Conservation (phyloP, 1,284 basidiomycete genomes). For the Trichosporon coremiiforme region DNA sequence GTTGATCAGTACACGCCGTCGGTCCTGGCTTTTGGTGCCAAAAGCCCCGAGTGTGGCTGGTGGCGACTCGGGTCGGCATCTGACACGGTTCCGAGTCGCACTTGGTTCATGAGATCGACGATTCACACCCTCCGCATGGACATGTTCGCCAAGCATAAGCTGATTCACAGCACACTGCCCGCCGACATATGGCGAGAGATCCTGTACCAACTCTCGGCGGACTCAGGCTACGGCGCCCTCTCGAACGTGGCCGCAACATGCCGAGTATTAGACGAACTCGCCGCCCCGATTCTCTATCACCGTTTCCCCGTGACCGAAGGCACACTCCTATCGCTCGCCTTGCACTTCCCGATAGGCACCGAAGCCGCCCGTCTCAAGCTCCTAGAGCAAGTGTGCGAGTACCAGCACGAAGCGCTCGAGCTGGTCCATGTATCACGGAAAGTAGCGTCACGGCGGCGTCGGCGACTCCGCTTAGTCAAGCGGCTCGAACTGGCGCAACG, state of each 20-base stretch:
- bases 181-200: conserved; percentile 3
- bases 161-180: neutral
- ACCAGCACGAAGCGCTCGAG: neutral
- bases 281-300: neutral
- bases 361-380: neutral
- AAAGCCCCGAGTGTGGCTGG: neutral
- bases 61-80: neutral
- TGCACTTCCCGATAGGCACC: conserved; percentile 9
- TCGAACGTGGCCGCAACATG: neutral
- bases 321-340: neutral
- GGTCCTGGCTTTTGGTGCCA: neutral
- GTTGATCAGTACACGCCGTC: neutral
- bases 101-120: too few relatives aligned
- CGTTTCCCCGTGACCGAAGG: neutral
- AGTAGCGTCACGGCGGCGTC: neutral
- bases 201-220: neutral
- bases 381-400: neutral
- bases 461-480: neutral
- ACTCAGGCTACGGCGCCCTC: neutral
- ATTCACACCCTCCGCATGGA: too few relatives aligned
- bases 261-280: neutral
- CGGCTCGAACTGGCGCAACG: neutral
- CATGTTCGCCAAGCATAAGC: too few relatives aligned
- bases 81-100: too few relatives aligned
- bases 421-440: neutral